Percentiles rank a stretch among this genome's conserved stretches.
phyloP scores from a whole-genome alignment of 208 protist species.

The Herpetomonas tarakana region DNA sequence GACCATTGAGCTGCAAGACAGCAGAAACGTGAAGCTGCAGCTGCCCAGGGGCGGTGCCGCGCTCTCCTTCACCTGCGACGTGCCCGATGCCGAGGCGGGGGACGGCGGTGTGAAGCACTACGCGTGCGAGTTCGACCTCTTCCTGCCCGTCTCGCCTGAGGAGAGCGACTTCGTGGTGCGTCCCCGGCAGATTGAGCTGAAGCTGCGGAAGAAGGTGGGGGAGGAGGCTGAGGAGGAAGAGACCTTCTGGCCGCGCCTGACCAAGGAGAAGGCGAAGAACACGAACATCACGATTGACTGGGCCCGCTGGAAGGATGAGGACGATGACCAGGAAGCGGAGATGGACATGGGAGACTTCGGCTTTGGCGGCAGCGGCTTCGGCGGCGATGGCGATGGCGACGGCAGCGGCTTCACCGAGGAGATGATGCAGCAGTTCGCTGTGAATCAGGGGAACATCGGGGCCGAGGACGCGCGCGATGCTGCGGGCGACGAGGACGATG shows the following conservation, averaged over 20 bases:
- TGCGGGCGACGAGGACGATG: slow-evolving; percentile 30
- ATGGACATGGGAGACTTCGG: slow-evolving; percentile 19
- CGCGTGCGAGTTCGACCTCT: slow-evolving; percentile 45
- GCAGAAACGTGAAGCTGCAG: slow-evolving; percentile 56
- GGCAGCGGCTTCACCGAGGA: slow-evolving; percentile 4
- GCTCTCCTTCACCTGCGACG: slow-evolving; percentile 40
- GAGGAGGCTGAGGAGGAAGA: slow-evolving; percentile 43
- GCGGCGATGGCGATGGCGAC: not conserved
- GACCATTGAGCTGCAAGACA: slow-evolving; percentile 77
- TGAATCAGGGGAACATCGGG: slow-evolving; percentile 24
- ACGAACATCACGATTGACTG: slow-evolving; percentile 83
- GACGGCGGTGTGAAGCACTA: slow-evolving; percentile 28
- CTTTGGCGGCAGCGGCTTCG: not conserved
- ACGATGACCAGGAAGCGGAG: slow-evolving; percentile 35
- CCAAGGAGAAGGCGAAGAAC: slow-evolving; percentile 55
- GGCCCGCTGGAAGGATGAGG: slow-evolving; percentile 77
- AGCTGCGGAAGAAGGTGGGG: slow-evolving; percentile 61
- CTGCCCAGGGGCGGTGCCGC: slow-evolving; percentile 42
- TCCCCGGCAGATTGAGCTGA: slow-evolving; percentile 73
- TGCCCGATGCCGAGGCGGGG: slow-evolving; percentile 12
- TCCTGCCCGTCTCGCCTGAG: slow-evolving; percentile 55
- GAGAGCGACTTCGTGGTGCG: slow-evolving; percentile 74
- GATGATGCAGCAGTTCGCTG: slow-evolving; percentile 48
- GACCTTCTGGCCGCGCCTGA: slow-evolving; percentile 75
- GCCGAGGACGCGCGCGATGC: slow-evolving; percentile 18